Conservation (phyloP, 2,329 filamentous ascomycete genomes). For the Pseudogymnoascus sp. region DNA sequence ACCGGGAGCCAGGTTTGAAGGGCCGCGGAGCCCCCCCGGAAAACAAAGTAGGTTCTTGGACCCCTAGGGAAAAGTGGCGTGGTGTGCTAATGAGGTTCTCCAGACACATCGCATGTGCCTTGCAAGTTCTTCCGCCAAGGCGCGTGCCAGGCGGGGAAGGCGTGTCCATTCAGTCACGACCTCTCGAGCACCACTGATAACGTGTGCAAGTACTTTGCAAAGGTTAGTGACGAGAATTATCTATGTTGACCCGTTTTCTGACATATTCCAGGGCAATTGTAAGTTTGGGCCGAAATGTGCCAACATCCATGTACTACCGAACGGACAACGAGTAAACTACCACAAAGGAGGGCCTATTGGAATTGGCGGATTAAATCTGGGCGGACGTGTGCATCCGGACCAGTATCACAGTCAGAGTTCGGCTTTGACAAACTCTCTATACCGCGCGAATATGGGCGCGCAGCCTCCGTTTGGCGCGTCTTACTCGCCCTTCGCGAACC, state of each 20-base stretch:
- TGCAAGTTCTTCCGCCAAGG: conserved; percentile 99
- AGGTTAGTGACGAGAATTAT: conserved; percentile 49
- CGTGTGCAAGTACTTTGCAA: conserved; percentile 97
- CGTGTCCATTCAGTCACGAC: conserved; percentile 94
- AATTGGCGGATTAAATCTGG: conserved; percentile 47
- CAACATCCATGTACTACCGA: conserved; percentile 88
- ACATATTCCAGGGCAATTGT: conserved; percentile 71
- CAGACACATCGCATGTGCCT: conserved; percentile 92
- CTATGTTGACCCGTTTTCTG: background rate
- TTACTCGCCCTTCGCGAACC: conserved; percentile 33
- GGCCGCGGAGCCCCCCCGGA: conserved; percentile 56
- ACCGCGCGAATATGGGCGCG: conserved; percentile 48
- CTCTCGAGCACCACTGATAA: conserved; percentile 77
- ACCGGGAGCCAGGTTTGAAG: conserved; percentile 43
- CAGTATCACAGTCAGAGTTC: conserved; percentile 58
- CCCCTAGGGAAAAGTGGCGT: conserved; percentile 13
- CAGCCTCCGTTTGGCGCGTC: conserved; percentile 29
- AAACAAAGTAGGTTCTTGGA: conserved; percentile 31
- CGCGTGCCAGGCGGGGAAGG: conserved; percentile 88
- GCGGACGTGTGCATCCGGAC: conserved; percentile 60
- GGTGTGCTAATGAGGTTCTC: conserved; percentile 1
- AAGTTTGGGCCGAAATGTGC: conserved; percentile 98
- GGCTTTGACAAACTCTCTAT: conserved; percentile 65
- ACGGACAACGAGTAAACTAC: conserved; percentile 85
- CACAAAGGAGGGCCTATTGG: conserved; percentile 58